Percentiles rank a stretch among this genome's conserved stretches.
phyloP scores from a whole-genome alignment of 495 filamentous ascomycete genomes.

The Xylaria grammica region DNA sequence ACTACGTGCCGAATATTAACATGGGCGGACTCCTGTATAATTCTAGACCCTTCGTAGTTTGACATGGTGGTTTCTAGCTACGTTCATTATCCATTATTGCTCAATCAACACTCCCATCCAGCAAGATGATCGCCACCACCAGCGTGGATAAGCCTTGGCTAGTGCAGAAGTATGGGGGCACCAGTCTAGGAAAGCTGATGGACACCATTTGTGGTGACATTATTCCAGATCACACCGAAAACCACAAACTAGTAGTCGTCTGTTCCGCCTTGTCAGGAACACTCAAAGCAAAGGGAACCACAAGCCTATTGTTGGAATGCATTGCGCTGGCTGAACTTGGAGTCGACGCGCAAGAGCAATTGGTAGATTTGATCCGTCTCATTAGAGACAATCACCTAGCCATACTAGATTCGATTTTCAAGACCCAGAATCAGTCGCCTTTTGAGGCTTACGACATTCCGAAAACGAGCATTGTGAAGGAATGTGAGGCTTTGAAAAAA shows the following conservation, averaged over 20 bases:
- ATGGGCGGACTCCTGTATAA: slow-evolving; percentile 7
- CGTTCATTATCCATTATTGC: slow-evolving; percentile 1
- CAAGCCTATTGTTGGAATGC: slow-evolving; percentile 41
- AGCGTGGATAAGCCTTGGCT: slow-evolving; percentile 42
- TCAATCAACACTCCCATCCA: not conserved
- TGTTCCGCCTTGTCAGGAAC: slow-evolving; percentile 41
- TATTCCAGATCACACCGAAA: slow-evolving; percentile 39
- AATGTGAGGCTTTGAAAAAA: slow-evolving; percentile 42
- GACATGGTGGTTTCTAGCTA: slow-evolving; percentile 7
- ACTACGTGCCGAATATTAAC: slow-evolving; percentile 6
- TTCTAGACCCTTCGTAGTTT: not conserved
- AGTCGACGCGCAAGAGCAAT: slow-evolving; percentile 29
- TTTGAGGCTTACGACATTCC: slow-evolving; percentile 31
- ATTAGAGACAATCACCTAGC: slow-evolving; percentile 44
- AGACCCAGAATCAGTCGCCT: slow-evolving; percentile 5
- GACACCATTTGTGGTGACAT: slow-evolving; percentile 43
- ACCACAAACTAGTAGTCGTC: slow-evolving; percentile 43
- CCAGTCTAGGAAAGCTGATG: slow-evolving; percentile 46
- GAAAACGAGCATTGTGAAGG: slow-evolving; percentile 33
- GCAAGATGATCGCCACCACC: slow-evolving; percentile 20
- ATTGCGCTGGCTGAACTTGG: slow-evolving; percentile 38
- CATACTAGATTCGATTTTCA: slow-evolving; percentile 28
- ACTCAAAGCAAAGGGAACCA: slow-evolving; percentile 42
- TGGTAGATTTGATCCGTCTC: slow-evolving; percentile 40
- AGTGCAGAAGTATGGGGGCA: slow-evolving; percentile 52